Evolutionary conservation across 805 yeast genomes (phyloP).

Genomic region (Kodamaea kaohsiungensis): DNA sequence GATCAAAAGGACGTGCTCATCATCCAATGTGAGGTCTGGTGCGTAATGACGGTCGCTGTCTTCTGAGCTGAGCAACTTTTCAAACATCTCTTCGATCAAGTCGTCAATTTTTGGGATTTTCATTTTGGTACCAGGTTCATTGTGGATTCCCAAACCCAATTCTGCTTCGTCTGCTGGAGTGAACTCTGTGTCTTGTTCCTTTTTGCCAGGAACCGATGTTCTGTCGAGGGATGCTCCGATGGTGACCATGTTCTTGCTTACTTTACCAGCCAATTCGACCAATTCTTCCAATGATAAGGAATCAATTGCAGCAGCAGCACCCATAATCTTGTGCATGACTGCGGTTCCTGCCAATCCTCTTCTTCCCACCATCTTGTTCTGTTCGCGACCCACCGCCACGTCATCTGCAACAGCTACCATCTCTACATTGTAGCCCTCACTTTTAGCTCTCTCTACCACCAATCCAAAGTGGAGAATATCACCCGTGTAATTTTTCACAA

Average conservation of each 20-base stretch:
- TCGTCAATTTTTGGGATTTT: conserved; percentile 69
- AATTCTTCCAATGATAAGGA: conserved; percentile 50
- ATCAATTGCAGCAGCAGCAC: conserved; percentile 58
- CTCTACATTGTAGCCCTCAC: conserved; percentile 70
- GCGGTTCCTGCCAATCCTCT: conserved; percentile 93
- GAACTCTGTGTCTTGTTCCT: conserved; percentile 39
- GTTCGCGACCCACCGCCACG: conserved; percentile 88
- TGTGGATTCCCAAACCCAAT: conserved; percentile 94
- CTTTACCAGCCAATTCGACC: conserved; percentile 56
- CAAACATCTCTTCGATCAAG: conserved; percentile 56
- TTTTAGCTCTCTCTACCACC: conserved; percentile 85
- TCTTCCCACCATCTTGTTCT: conserved; percentile 90
- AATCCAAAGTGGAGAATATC: conserved; percentile 91
- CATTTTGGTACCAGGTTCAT: conserved; percentile 82
- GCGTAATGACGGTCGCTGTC: conserved; percentile 85
- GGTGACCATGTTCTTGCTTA: conserved; percentile 72
- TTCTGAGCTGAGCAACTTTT: conserved; percentile 56
- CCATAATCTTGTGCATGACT: conserved; percentile 80
- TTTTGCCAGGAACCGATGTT: conserved; percentile 83
- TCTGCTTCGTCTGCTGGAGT: conserved; percentile 71
- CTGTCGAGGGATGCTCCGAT: conserved; percentile 89
- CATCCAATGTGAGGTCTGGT: conserved; percentile 51
- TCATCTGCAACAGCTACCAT: conserved; percentile 85
- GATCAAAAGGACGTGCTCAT: conserved; percentile 68
- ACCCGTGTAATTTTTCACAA: conserved; percentile 93